These are phyloP conservation scores for Rhizopus microsporus DNA, from an alignment of 371 early-diverging fungal species.

Conservation along the genomic window DNA sequence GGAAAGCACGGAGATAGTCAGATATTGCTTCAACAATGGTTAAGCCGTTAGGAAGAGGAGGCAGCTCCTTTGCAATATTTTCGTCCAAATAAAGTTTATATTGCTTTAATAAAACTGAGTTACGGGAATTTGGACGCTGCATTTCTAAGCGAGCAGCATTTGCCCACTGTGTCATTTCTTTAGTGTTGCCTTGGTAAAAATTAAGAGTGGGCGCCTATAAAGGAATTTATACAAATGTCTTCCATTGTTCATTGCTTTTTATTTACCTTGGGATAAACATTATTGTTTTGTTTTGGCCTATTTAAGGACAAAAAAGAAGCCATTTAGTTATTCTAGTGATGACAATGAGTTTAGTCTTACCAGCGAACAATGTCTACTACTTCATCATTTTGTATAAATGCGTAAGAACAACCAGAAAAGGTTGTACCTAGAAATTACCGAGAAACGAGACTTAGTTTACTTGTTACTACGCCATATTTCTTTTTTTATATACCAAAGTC, in stretches of 20 bases:
- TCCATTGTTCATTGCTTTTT: neutral
- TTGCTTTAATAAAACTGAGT: constrained; percentile 43
- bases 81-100: constrained; percentile 55
- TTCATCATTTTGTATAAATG: constrained; percentile 57
- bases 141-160: constrained; percentile 32
- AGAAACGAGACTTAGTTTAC: neutral
- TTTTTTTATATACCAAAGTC: constrained; percentile 41
- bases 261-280: constrained; percentile 61
- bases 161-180: constrained; percentile 52
- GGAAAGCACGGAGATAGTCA: constrained; percentile 48
- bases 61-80: constrained; percentile 36
- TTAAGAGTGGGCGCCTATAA: constrained; percentile 50
- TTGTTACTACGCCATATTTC: neutral
- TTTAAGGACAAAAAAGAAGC: neutral
- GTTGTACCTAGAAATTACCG: constrained; percentile 43
- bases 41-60: constrained; percentile 46
- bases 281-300: constrained; percentile 63
- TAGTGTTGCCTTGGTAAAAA: constrained; percentile 48
- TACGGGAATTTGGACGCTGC: constrained; percentile 32
- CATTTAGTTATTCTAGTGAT: neutral
- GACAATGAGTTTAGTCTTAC: constrained; percentile 23
- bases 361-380: constrained; percentile 62
- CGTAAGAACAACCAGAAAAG: constrained; percentile 51
- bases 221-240: neutral
- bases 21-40: constrained; percentile 52